Evolutionary conservation across 2,329 filamentous ascomycete genomes (phyloP).

Genomic region (Pestalotiopsis sp.): DNA sequence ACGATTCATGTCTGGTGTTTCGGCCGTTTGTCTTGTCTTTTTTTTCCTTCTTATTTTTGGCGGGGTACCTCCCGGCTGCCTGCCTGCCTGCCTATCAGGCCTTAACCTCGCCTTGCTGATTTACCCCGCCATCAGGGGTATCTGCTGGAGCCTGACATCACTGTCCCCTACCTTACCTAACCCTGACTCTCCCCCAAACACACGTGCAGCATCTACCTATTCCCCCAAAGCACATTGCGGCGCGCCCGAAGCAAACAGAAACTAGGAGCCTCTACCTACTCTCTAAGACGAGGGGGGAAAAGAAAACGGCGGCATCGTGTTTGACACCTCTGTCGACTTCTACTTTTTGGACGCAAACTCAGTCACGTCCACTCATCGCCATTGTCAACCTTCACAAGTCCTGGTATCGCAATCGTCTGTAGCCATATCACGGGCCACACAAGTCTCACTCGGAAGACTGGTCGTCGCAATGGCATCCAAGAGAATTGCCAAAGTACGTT

Average conservation of each 20-base stretch:
- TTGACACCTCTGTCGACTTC: neutral
- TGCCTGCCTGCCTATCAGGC: neutral
- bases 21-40: no score
- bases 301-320: neutral
- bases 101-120: neutral
- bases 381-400: neutral
- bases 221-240: neutral
- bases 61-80: neutral
- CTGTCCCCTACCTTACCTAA: neutral
- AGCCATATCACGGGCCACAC: neutral
- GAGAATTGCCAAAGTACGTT: slow-evolving; percentile 32
- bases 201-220: neutral
- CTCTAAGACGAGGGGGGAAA: neutral
- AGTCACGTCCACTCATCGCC: neutral
- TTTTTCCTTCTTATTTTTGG: neutral
- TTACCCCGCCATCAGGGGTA: neutral
- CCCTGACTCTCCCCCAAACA: neutral
- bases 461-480: slow-evolving; percentile 28
- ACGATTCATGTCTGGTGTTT: no score
- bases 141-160: neutral
- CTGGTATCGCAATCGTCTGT: neutral
- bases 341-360: neutral
- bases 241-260: neutral
- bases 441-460: neutral
- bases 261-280: neutral